These are phyloP conservation scores for Linanthus parryae DNA, from an alignment of 148 eudicot genomes.

Conservation along the genomic window DNA sequence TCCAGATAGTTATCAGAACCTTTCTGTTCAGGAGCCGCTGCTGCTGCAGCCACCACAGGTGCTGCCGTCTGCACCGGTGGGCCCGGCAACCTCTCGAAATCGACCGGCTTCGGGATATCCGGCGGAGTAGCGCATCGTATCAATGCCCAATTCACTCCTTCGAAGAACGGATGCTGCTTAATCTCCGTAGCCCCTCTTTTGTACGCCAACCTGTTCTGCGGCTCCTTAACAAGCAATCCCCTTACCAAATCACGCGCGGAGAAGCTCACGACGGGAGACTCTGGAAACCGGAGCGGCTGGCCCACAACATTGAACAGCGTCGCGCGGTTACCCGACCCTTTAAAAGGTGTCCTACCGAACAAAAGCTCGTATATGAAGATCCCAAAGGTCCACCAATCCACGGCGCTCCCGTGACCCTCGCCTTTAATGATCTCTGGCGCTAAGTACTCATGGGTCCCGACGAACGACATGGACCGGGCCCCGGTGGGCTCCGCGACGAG, in stretches of 20 bases:
- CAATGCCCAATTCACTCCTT: slow-evolving; percentile 65
- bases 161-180: slow-evolving; percentile 61
- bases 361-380: slow-evolving; percentile 55
- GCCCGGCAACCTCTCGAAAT: slow-evolving; percentile 22
- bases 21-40: slow-evolving; percentile 26
- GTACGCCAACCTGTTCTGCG: slow-evolving; percentile 53
- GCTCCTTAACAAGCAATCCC: slow-evolving; percentile 61
- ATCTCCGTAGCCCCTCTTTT: slow-evolving; percentile 63
- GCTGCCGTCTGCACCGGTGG: no score
- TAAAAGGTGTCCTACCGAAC: slow-evolving; percentile 60
- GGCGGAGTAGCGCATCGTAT: slow-evolving; percentile 65
- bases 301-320: slow-evolving; percentile 65
- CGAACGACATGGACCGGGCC: slow-evolving; percentile 69
- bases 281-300: slow-evolving; percentile 61
- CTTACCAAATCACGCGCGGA: slow-evolving; percentile 49
- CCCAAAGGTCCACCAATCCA: slow-evolving; percentile 36
- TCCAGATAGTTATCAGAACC: slow-evolving; percentile 40
- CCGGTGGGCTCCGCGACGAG: slow-evolving; percentile 62
- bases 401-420: slow-evolving; percentile 24
- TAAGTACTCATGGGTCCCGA: slow-evolving; percentile 60
- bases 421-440: slow-evolving; percentile 38
- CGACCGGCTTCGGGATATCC: slow-evolving; percentile 48
- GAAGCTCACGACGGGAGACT: slow-evolving; percentile 45
- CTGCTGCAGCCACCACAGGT: no score
- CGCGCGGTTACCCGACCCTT: slow-evolving; percentile 61